phyloP scores from a whole-genome alignment of 2,329 filamentous ascomycete genomes.

The Cladosporium sp. region DNA sequence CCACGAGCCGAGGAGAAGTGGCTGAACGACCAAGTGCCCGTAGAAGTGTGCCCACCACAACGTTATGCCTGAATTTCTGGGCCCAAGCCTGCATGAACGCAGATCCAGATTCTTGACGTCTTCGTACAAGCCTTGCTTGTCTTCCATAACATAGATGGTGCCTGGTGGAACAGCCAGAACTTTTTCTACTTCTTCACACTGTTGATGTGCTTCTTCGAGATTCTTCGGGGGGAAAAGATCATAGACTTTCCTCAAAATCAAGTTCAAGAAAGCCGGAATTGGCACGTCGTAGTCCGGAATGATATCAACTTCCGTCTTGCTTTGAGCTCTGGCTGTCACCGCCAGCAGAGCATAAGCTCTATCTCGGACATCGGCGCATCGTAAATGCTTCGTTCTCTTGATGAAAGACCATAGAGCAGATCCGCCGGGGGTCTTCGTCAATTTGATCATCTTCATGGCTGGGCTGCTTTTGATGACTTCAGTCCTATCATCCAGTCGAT shows the following conservation, averaged over 20 bases:
- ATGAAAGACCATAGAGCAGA: neutral
- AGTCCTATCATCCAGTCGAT: neutral
- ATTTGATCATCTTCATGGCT: neutral
- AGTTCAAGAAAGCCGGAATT: neutral
- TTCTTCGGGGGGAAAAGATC: neutral
- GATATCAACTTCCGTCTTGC: neutral
- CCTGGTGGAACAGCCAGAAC: neutral
- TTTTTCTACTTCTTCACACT: neutral
- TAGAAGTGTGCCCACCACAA: neutral
- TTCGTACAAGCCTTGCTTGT: neutral
- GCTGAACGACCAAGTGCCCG: neutral
- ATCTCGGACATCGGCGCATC: neutral
- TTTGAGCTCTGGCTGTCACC: neutral
- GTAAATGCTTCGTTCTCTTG: neutral
- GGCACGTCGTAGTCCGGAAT: neutral
- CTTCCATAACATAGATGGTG: neutral
- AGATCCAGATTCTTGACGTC: neutral
- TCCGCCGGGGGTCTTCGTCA: neutral
- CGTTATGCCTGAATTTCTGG: neutral
- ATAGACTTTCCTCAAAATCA: neutral
- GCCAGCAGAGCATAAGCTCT: neutral
- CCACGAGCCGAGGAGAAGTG: neutral
- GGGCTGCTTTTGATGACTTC: neutral
- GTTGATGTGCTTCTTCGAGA: neutral
- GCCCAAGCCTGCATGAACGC: neutral